Evolutionary conservation across 805 yeast genomes (phyloP).

Genomic region (Ogataea minuta): DNA sequence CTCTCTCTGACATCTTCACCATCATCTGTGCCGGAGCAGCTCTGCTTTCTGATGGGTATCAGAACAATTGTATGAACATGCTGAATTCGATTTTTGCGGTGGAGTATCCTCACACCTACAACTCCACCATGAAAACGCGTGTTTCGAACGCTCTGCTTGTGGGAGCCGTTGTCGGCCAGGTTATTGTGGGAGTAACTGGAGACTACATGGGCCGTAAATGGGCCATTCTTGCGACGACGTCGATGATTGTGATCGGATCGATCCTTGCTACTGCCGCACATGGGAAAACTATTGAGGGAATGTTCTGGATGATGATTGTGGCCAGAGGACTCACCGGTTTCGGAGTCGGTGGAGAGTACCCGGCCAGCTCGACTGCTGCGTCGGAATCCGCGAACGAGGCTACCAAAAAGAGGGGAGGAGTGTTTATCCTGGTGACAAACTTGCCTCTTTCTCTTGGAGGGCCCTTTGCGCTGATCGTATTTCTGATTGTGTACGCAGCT

Average conservation of each 20-base stretch:
- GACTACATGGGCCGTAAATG: constrained; percentile 61
- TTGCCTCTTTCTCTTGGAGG: constrained; percentile 75
- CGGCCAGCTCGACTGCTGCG: constrained; percentile 60
- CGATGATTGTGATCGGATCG: constrained; percentile 56
- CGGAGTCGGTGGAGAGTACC: constrained; percentile 71
- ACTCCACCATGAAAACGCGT: constrained; percentile 24
- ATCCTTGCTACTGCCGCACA: constrained; percentile 58
- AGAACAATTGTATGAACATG: constrained; percentile 30
- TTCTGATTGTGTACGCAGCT: constrained; percentile 64
- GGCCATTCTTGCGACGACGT: constrained; percentile 57
- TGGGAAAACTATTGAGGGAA: constrained; percentile 44
- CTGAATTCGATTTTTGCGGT: constrained; percentile 23
- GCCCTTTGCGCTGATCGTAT: constrained; percentile 68
- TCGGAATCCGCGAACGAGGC: constrained; percentile 64
- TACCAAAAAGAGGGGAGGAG: constrained; percentile 61
- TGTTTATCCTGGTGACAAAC: constrained; percentile 65
- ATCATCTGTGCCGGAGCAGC: constrained; percentile 73
- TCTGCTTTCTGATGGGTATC: constrained; percentile 56
- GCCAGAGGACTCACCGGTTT: constrained; percentile 74
- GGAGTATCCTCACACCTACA: constrained; percentile 49
- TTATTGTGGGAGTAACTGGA: constrained; percentile 53
- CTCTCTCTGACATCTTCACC: constrained; percentile 39
- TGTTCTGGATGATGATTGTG: constrained; percentile 63
- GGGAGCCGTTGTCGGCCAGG: constrained; percentile 63
- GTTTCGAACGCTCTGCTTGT: constrained; percentile 44